These are phyloP conservation scores for Ophiostoma sp. DNA, from an alignment of 2,329 filamentous ascomycete species.

Conservation along the genomic window DNA sequence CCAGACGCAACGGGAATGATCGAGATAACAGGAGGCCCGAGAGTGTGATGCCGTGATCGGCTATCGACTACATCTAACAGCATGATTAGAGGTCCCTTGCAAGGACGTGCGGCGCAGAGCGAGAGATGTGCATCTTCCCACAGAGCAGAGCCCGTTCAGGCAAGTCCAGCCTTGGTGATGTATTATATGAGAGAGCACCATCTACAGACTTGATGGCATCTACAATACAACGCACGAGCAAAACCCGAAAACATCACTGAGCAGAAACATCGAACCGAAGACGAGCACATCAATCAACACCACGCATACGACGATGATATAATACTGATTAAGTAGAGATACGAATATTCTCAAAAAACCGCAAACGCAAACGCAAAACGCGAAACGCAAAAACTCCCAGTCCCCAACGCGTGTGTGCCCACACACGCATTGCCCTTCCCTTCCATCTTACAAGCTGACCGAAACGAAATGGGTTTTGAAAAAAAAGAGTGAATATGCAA, in stretches of 20 bases:
- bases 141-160: too few species aligned
- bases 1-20: not conserved
- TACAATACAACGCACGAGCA: too few species aligned
- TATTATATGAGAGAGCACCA: too few species aligned
- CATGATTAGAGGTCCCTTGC: not conserved
- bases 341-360: not conserved
- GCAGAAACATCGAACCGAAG: too few species aligned
- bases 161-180: too few species aligned
- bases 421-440: not conserved
- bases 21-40: not conserved
- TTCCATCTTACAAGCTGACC: conserved; percentile 9
- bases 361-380: not conserved
- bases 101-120: too few species aligned
- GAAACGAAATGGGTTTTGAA: not conserved
- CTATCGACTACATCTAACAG: not conserved
- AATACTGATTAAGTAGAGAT: not conserved
- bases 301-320: not conserved
- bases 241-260: too few species aligned
- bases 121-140: too few species aligned
- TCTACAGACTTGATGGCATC: too few species aligned
- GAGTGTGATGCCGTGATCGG: not conserved
- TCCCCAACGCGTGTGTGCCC: not conserved
- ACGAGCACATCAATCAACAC: not conserved
- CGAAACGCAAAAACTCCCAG: not conserved
- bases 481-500: not conserved